These are phyloP conservation scores for Trichoderma citrinoviride DNA, from an alignment of 2,329 filamentous ascomycete genomes.

Conservation along the genomic window DNA sequence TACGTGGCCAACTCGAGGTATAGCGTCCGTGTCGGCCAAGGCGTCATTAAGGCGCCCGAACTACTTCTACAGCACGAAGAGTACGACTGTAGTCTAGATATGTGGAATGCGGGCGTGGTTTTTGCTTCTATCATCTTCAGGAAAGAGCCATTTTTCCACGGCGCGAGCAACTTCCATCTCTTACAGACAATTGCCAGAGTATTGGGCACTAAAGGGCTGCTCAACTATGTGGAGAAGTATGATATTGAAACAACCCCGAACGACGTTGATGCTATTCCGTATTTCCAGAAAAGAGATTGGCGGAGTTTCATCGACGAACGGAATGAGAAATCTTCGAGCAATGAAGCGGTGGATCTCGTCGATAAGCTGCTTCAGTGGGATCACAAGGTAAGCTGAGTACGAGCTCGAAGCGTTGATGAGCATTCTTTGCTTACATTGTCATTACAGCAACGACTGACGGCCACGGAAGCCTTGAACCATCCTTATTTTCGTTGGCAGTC, in stretches of 20 bases:
- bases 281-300: constrained; percentile 97
- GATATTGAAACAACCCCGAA: constrained; percentile 97
- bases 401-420: not conserved
- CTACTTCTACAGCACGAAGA: constrained; percentile 96
- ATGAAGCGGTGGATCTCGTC: constrained; percentile 95
- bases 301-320: constrained; percentile 93
- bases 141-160: constrained; percentile 99
- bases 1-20: constrained; percentile 98
- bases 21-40: constrained; percentile 92
- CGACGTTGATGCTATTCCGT: constrained; percentile 94
- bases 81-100: constrained; percentile 98
- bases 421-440: not conserved
- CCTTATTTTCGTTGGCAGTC: not conserved
- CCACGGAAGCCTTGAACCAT: not conserved
- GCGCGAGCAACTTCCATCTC: constrained; percentile 96
- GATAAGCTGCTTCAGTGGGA: constrained; percentile 96
- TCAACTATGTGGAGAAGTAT: constrained; percentile 98
- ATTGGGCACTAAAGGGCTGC: constrained; percentile 94
- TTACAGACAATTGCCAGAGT: constrained; percentile 99
- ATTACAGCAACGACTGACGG: not conserved
- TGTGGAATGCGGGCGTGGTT: constrained; percentile 99
- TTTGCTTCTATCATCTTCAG: constrained; percentile 99
- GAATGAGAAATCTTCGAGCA: constrained; percentile 94
- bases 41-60: constrained; percentile 98
- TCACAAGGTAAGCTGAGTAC: constrained; percentile 65